phyloP scores from a whole-genome alignment of 2,329 filamentous ascomycete genomes.

The Diplodia intermedia region DNA sequence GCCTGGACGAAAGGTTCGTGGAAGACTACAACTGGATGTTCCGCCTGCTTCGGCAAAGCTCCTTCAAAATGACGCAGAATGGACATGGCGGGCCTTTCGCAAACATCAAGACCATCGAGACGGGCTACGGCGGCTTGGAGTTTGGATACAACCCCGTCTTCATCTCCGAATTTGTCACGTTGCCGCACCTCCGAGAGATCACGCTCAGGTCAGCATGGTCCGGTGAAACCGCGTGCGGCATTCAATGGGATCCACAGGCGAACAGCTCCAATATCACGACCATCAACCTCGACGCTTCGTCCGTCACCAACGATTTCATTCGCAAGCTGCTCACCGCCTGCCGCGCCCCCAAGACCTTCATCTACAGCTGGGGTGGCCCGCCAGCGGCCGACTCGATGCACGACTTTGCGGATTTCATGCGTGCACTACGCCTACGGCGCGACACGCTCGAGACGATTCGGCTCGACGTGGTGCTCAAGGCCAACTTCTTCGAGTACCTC shows the following conservation, averaged over 20 bases:
- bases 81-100: not conserved
- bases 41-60: slow-evolving; percentile 5
- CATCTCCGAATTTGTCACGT: slow-evolving; percentile 5
- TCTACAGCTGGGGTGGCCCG: slow-evolving; percentile 23
- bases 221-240: slow-evolving; percentile 9
- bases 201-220: slow-evolving; percentile 6
- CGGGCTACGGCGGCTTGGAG: slow-evolving; percentile 4
- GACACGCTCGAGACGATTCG: slow-evolving; percentile 16
- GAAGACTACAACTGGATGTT: slow-evolving; percentile 23
- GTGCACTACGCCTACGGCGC: not conserved
- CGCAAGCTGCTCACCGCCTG: slow-evolving; percentile 17
- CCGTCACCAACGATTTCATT: slow-evolving; percentile 20
- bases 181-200: not conserved
- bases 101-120: slow-evolving; percentile 2
- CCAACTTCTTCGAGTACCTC: slow-evolving; percentile 16
- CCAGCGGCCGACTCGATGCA: slow-evolving; percentile 12
- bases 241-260: not conserved
- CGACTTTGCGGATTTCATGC: slow-evolving; percentile 3
- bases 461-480: slow-evolving; percentile 25
- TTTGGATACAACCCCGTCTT: slow-evolving; percentile 20
- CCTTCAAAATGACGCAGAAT: not conserved
- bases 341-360: slow-evolving; percentile 16
- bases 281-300: slow-evolving; percentile 22
- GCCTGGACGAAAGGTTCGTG: slow-evolving; percentile 11
- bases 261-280: slow-evolving; percentile 1